phyloP scores from a whole-genome alignment of 164 flowering plant species.

The Nelumbo lutea region DNA sequence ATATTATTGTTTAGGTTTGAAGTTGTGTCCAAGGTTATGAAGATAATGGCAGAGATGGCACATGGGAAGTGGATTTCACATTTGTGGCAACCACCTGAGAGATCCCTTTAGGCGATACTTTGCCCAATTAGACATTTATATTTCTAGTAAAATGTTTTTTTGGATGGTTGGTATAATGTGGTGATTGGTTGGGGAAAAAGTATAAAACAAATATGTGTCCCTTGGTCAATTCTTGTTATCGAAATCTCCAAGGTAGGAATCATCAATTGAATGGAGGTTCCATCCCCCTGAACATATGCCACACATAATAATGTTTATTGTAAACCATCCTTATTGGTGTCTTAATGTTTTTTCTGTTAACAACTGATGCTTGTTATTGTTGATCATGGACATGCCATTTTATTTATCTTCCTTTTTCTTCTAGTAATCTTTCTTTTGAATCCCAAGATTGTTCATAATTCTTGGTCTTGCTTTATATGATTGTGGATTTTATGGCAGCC shows the following conservation, averaged over 20 bases:
- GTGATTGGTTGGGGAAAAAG: background rate
- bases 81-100: background rate
- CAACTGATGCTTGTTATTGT: background rate
- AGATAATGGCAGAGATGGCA: background rate
- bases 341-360: background rate
- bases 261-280: background rate
- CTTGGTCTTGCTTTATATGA: background rate
- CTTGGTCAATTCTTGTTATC: background rate
- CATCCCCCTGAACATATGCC: background rate
- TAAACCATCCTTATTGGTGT: background rate
- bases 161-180: background rate
- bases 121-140: background rate
- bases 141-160: background rate
- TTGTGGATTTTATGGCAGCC: slow-evolving; percentile 42
- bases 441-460: background rate
- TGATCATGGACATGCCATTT: background rate
- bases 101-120: background rate
- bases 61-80: background rate
- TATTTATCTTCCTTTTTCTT: background rate
- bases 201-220: background rate
- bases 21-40: background rate
- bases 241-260: background rate
- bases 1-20: background rate
- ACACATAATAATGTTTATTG: too few relatives aligned
- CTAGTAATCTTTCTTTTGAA: background rate